phyloP scores from a whole-genome alignment of 2,329 filamentous ascomycete genomes.

The Venturia effusa region DNA sequence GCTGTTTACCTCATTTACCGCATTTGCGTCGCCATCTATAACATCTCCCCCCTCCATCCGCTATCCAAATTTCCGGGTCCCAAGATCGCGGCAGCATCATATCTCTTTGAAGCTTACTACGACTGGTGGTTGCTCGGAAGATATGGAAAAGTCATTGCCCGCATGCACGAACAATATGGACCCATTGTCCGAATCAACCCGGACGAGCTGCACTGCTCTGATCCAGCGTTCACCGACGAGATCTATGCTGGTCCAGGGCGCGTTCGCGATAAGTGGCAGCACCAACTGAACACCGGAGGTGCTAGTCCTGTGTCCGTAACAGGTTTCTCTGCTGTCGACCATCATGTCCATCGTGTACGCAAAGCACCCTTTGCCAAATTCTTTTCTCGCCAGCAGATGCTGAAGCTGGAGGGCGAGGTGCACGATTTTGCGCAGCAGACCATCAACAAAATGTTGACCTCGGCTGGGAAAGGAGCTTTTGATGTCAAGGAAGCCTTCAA shows the following conservation, averaged over 20 bases:
- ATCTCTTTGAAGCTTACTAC: constrained; percentile 12
- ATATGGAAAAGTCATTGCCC: constrained; percentile 5
- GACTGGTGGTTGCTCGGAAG: constrained; percentile 5
- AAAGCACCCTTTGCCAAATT: constrained; percentile 13
- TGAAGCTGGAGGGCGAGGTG: constrained; percentile 12
- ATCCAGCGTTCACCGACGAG: constrained; percentile 16
- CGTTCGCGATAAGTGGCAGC: constrained; percentile 12
- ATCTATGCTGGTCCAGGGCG: constrained; percentile 9
- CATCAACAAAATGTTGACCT: neutral
- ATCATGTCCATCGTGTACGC: constrained; percentile 9
- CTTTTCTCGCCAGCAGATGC: constrained; percentile 14
- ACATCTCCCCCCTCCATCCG: constrained; percentile 6
- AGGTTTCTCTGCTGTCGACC: constrained; percentile 6
- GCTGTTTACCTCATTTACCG: neutral
- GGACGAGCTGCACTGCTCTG: constrained; percentile 18
- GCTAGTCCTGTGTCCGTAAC: constrained; percentile 4
- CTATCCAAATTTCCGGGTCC: constrained; percentile 11
- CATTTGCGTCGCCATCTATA: neutral
- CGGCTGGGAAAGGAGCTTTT: neutral
- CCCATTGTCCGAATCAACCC: constrained; percentile 17
- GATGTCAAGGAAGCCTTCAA: constrained; percentile 15
- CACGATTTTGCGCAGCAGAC: constrained; percentile 12
- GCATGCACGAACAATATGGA: constrained; percentile 11
- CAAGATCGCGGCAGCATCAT: constrained; percentile 10
- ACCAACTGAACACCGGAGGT: constrained; percentile 8